Percentiles rank a stretch among this genome's conserved stretches.
phyloP scores from a whole-genome alignment of 176 grass and related monocot species.

The Carex scoparia region DNA sequence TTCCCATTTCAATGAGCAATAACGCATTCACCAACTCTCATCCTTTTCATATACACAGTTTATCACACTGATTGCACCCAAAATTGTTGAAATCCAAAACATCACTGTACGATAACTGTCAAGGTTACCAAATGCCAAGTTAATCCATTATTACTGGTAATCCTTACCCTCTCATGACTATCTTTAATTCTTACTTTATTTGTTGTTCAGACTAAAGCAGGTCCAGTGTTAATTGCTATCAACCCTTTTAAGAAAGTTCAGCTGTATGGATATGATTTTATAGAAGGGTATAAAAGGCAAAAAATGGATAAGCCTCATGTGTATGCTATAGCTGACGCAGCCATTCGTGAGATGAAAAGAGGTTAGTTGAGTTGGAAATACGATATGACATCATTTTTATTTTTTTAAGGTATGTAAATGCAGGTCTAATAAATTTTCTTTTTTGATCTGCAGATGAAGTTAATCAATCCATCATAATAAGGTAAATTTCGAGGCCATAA shows the following conservation, averaged over 20 bases:
- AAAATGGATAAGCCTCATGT: slow-evolving; percentile 81
- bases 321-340: slow-evolving; percentile 95
- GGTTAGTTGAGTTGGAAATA: slow-evolving; percentile 43
- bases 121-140: not conserved
- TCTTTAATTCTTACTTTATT: not conserved
- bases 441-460: slow-evolving; percentile 81
- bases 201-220: slow-evolving; percentile 90
- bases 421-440: not conserved
- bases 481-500: slow-evolving; percentile 29
- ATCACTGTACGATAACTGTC: not conserved
- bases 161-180: not conserved
- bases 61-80: not conserved
- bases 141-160: slow-evolving; percentile 2
- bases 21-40: not conserved
- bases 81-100: not conserved
- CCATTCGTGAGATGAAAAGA: slow-evolving; percentile 89
- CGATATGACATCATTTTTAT: slow-evolving; percentile 9
- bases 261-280: slow-evolving; percentile 82
- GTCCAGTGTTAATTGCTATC: slow-evolving; percentile 91
- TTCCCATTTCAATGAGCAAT: not conserved
- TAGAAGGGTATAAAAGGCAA: slow-evolving; percentile 77
- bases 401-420: not conserved
- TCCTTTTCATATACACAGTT: not conserved
- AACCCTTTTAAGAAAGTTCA: slow-evolving; percentile 95
- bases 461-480: slow-evolving; percentile 98